Evolutionary conservation across 805 yeast genomes (phyloP).

Genomic region (Jamesozyma gamospora): DNA sequence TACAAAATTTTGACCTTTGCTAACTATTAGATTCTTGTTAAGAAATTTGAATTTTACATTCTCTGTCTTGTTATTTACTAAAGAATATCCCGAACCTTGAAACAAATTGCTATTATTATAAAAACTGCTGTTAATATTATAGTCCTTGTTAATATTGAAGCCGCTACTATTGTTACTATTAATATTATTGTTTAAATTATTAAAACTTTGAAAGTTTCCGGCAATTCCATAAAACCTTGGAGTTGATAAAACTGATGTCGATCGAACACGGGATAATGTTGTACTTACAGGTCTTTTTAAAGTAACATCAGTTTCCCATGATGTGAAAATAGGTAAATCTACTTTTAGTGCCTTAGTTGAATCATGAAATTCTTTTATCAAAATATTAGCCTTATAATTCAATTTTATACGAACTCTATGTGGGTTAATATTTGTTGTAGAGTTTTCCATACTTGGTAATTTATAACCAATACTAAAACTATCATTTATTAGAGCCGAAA

Average conservation of each 20-base stretch:
- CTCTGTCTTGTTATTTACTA: slow-evolving; percentile 15
- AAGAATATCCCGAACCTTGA: slow-evolving; percentile 11
- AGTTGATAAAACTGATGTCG: slow-evolving; percentile 6
- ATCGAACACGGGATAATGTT: slow-evolving; percentile 1
- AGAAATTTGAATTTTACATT: slow-evolving; percentile 23
- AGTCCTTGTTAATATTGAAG: not conserved
- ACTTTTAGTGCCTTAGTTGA: not conserved
- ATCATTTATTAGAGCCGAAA: slow-evolving; percentile 16
- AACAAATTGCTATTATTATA: not conserved
- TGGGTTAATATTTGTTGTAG: slow-evolving; percentile 3
- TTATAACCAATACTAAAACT: slow-evolving; percentile 21
- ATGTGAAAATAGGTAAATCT: slow-evolving; percentile 15
- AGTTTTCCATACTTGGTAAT: slow-evolving; percentile 13
- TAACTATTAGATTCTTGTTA: slow-evolving; percentile 12
- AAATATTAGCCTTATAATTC: slow-evolving; percentile 8
- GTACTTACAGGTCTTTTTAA: slow-evolving; percentile 13
- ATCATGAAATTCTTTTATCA: not conserved
- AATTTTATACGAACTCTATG: slow-evolving; percentile 21
- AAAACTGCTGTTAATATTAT: not conserved
- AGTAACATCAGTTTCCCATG: slow-evolving; percentile 28
- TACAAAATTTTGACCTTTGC: slow-evolving; percentile 19
- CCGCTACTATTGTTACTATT: not conserved
- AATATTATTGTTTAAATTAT: not conserved
- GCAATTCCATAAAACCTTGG: slow-evolving; percentile 12
- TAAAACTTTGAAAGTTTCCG: not conserved